These are phyloP conservation scores for Cordyceps farinosa DNA, from an alignment of 2,329 filamentous ascomycete species.

Conservation along the genomic window DNA sequence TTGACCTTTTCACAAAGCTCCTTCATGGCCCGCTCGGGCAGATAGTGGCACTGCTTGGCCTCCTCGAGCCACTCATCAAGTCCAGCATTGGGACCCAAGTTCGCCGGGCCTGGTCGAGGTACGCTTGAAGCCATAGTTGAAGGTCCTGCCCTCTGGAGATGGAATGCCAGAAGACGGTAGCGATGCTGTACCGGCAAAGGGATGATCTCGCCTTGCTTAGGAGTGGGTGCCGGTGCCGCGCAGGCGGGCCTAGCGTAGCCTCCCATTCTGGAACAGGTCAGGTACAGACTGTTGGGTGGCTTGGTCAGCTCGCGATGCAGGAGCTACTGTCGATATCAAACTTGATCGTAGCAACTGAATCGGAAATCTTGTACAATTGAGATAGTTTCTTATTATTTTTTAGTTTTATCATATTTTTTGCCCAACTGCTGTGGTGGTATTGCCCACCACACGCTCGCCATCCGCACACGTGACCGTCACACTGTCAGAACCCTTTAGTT, in stretches of 20 bases:
- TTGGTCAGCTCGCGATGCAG: neutral
- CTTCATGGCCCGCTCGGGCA: conserved; percentile 97
- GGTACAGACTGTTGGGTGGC: neutral
- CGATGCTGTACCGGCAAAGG: conserved; percentile 12
- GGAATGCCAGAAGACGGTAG: conserved; percentile 16
- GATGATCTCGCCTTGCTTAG: conserved; percentile 14
- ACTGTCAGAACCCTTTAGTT: conserved; percentile 12
- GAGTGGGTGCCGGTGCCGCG: conserved; percentile 12
- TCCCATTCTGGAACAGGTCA: conserved; percentile 2
- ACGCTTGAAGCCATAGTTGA: conserved; percentile 48
- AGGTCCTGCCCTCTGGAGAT: conserved; percentile 26
- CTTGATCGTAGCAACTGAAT: neutral
- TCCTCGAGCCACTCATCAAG: conserved; percentile 96
- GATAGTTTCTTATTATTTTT: neutral
- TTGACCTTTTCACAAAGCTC: conserved; percentile 98
- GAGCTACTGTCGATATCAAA: neutral
- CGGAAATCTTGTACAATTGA: too few relatives aligned
- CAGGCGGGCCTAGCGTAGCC: conserved; percentile 11
- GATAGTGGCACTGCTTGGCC: conserved; percentile 94
- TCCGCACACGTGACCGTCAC: conserved; percentile 2
- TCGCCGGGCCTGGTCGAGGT: conserved; percentile 87
- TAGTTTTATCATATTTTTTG: too few relatives aligned
- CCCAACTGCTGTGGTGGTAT: neutral
- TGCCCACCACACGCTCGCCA: neutral
- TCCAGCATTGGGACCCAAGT: conserved; percentile 75